Conservation (phyloP, 352 stramenopile genomes). For the Phytopythium chamaehyphon region DNA sequence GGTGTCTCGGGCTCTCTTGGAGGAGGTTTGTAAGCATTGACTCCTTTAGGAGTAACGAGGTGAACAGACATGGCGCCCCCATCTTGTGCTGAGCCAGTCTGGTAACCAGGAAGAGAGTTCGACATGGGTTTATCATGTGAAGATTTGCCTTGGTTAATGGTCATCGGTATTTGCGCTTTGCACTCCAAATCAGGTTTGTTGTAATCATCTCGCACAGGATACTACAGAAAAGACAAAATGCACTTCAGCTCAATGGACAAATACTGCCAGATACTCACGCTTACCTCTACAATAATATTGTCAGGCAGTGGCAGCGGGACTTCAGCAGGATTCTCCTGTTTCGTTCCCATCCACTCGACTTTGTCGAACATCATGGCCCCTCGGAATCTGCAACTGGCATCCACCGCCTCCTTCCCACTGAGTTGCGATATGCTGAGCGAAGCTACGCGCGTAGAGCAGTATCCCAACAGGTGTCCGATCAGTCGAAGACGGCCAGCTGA, state of each 20-base stretch:
- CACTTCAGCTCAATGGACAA: background rate
- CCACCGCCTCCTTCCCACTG: background rate
- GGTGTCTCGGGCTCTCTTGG: no score
- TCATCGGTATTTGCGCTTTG: no score
- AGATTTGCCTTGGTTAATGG: no score
- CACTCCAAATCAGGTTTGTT: no score
- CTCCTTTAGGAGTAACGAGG: no score
- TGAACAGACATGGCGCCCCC: no score
- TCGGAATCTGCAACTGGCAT: background rate
- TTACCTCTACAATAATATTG: constrained; percentile 2
- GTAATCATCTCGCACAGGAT: no score
- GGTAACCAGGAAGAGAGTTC: no score
- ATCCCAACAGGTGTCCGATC: background rate
- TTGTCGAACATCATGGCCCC: background rate
- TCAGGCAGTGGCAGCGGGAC: background rate
- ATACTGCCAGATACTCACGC: background rate
- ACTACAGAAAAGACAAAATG: background rate
- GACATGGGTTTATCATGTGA: no score
- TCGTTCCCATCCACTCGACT: background rate
- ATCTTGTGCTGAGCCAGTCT: no score
- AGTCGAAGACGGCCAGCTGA: background rate
- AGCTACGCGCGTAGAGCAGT: background rate
- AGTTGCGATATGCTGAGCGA: background rate
- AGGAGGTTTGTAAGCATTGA: no score
- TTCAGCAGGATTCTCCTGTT: background rate